phyloP scores from a whole-genome alignment of 2,329 filamentous ascomycete genomes.

The Talaromyces albobiverticillius region DNA sequence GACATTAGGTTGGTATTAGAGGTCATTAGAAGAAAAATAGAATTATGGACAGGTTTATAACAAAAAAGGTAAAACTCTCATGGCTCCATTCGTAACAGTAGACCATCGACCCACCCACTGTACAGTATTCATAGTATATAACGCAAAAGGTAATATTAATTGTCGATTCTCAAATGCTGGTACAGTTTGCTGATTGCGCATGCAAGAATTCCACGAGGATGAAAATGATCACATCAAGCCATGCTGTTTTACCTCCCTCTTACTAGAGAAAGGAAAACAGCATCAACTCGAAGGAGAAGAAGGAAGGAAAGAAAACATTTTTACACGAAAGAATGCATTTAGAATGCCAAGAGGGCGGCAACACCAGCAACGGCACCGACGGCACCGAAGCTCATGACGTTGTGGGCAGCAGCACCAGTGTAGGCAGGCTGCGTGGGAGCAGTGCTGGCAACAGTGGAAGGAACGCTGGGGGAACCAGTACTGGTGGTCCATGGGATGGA shows the following conservation, averaged over 20 bases:
- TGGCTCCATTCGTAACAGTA: conserved; percentile 8
- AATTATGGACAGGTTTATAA: neutral
- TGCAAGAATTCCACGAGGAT: too few relatives aligned
- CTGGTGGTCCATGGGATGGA: conserved; percentile 7
- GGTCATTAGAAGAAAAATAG: too few relatives aligned
- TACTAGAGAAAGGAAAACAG: neutral
- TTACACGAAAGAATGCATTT: conserved; percentile 19
- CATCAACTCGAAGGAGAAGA: neutral
- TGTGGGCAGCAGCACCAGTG: conserved; percentile 34
- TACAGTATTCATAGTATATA: neutral
- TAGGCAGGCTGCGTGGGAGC: conserved; percentile 19
- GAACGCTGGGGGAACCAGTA: conserved; percentile 4
- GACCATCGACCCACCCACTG: neutral
- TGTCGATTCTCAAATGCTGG: neutral
- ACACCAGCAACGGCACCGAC: conserved; percentile 33
- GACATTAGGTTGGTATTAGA: too few relatives aligned
- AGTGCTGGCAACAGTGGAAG: conserved; percentile 12
- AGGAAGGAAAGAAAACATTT: neutral
- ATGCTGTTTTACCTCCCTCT: too few relatives aligned
- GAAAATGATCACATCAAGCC: too few relatives aligned
- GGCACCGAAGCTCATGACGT: conserved; percentile 33
- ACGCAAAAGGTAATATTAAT: neutral
- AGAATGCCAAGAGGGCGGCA: conserved; percentile 34
- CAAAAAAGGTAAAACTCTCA: conserved; percentile 4
- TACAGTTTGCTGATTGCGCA: too few relatives aligned